These are phyloP conservation scores for Rubia peregrina DNA, from an alignment of 305 asterid species.

Conservation along the genomic window DNA sequence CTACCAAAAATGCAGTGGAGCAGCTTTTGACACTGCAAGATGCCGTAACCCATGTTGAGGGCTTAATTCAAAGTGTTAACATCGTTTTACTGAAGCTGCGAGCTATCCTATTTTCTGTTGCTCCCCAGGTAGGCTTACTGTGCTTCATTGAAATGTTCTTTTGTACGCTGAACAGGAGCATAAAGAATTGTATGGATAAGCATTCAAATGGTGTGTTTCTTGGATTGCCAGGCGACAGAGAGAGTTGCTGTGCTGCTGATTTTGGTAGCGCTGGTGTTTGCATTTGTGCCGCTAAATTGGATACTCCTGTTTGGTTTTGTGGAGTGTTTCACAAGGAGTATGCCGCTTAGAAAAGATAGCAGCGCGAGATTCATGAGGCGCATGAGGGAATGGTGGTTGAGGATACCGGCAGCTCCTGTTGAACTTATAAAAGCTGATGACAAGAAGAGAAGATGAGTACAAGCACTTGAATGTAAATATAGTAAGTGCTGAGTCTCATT, in stretches of 20 bases:
- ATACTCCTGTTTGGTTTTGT: conserved; percentile 36
- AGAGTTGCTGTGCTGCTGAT: conserved; percentile 38
- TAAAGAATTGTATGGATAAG: neutral
- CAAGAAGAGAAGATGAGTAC: conserved; percentile 54
- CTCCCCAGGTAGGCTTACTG: conserved; percentile 54
- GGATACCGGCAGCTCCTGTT: conserved; percentile 91
- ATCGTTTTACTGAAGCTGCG: conserved; percentile 61
- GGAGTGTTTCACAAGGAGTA: conserved; percentile 62
- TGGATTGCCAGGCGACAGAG: conserved; percentile 54
- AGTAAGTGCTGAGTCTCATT: no score
- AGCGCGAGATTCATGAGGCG: conserved; percentile 59
- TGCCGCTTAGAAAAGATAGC: conserved; percentile 53
- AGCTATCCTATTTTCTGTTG: conserved; percentile 58
- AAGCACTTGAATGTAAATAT: neutral
- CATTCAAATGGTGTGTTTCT: neutral
- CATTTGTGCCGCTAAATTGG: conserved; percentile 45
- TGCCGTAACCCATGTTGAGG: conserved; percentile 59
- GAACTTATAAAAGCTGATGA: conserved; percentile 56
- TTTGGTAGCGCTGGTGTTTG: conserved; percentile 28
- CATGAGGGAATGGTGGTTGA: conserved; percentile 76
- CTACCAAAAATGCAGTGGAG: conserved; percentile 75
- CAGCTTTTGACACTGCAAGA: conserved; percentile 75
- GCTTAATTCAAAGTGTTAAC: conserved; percentile 65
- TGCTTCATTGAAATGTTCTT: neutral
- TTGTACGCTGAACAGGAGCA: conserved; percentile 3